Evolutionary conservation across 768 basidiomycete species (phyloP).

Genomic region (Podaxis sp.): DNA sequence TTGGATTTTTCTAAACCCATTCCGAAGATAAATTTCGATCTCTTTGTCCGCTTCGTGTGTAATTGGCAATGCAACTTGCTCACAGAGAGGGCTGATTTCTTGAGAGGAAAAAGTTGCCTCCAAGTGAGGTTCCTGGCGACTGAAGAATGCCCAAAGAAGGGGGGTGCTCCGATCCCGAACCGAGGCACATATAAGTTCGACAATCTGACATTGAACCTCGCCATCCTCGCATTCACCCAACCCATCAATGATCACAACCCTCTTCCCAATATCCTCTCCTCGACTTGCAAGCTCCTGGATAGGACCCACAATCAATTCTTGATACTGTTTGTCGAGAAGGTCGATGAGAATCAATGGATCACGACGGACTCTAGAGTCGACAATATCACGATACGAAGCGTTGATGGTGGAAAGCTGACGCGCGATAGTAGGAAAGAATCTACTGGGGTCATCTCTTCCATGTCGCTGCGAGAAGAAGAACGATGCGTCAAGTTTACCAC

Average conservation of each 20-base stretch:
- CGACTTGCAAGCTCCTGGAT: background rate
- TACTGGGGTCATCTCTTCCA: no score
- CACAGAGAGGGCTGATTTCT: background rate
- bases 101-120: background rate
- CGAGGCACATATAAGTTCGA: background rate
- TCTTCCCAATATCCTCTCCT: background rate
- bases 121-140: conserved; percentile 2
- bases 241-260: background rate
- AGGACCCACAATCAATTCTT: conserved; percentile 6
- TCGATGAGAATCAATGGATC: no score
- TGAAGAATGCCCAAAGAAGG: conserved; percentile 3
- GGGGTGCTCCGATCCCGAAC: background rate
- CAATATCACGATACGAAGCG: no score
- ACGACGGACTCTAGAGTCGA: no score
- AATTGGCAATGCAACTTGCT: background rate
- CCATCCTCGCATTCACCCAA: background rate
- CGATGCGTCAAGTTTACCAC: no score
- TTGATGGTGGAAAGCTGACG: no score
- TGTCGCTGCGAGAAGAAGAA: no score
- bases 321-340: background rate
- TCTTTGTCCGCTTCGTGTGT: background rate
- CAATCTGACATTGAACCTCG: background rate
- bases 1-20: background rate
- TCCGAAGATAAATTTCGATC: background rate
- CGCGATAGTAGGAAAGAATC: no score